Base-by-base conservation (phyloP, 805 yeast species). In the Nakazawaea ambrosiae region DNA sequence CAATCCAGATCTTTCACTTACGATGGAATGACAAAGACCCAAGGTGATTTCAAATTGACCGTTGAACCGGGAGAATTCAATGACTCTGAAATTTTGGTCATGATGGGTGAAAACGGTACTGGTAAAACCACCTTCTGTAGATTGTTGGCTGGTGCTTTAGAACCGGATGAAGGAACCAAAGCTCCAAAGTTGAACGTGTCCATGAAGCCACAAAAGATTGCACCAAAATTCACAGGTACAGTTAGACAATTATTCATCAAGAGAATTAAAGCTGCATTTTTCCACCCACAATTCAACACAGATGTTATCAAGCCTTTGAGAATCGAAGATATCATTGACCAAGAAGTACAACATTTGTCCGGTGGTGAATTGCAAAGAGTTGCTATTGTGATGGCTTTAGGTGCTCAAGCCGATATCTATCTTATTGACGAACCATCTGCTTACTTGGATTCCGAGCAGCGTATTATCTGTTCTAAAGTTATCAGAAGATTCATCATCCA, bases 351-450 rank as follows among this genome's bases (percentile, higher is more conserved):
- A 69, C 86, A 87, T 53, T 70, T 92, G 63, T 89, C 97, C 34
- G 99, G 99, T 70, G 99, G 99, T 79, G 99, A 92, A 70, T 75
- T 92, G 70, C 99, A 92, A 70, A 83, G 99, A 73, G 98, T 92
- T 44, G 99, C 99, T 47, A 90, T 92, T 64, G 95, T 88, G 26
- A 73, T 92, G 59, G 80, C 97, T 4, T 72, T 92, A 43, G 99
- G 99, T 76, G 68, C 81, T 35, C 85, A 85, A 15, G 97, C 98
- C 20, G 98, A 92, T 63, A 85, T 92, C 49, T 92, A 92, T 61
- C 75, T 92, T 60, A 92, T 92, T 51, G 99, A 92, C 64, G 99
- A 92, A 67, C 99, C 99, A 34, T 88, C 97, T 45, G 99, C 99
- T 17, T 92, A 92, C 66, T 76, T 92, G 62, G 99, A 92, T 68